A percentile compares a stretch with the other conserved stretches of the same genome.
phyloP scores from a whole-genome alignment of 257 asterid genomes.

The Euphrasia confusa region DNA sequence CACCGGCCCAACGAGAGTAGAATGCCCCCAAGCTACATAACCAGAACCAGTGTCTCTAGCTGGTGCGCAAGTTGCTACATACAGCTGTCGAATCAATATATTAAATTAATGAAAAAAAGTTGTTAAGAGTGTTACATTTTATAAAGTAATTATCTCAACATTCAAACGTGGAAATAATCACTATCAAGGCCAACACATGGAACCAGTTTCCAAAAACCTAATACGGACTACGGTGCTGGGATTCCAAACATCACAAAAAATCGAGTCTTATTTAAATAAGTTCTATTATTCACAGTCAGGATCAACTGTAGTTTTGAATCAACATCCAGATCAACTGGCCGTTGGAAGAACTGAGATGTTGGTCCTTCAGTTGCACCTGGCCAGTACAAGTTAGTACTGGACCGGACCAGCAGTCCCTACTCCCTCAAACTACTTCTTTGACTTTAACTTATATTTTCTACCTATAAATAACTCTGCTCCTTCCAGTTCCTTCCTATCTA shows the following conservation, averaged over 20 bases:
- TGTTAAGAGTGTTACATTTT: background rate
- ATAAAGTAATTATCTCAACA: background rate
- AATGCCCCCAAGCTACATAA: conserved; percentile 95
- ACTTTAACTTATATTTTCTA: background rate
- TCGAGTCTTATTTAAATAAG: too few species aligned
- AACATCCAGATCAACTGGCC: background rate
- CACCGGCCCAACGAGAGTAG: conserved; percentile 91
- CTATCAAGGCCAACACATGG: background rate
- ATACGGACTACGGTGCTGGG: too few species aligned
- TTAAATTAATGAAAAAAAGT: background rate
- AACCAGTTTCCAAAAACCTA: background rate
- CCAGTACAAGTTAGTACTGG: background rate
- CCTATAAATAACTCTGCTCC: too few species aligned
- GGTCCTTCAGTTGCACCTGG: background rate
- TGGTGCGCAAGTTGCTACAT: conserved; percentile 88
- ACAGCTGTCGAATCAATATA: conserved; percentile 44
- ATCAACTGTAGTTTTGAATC: too few species aligned
- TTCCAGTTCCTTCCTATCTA: background rate
- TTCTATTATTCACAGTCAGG: too few species aligned
- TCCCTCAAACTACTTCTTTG: background rate
- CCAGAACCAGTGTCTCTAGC: conserved; percentile 66
- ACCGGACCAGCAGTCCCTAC: background rate
- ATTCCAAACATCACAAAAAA: too few species aligned
- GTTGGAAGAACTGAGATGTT: background rate
- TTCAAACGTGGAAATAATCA: background rate